Base-by-base conservation (phyloP, 2,329 filamentous ascomycete species). In the Mycosphaerella sp. region DNA sequence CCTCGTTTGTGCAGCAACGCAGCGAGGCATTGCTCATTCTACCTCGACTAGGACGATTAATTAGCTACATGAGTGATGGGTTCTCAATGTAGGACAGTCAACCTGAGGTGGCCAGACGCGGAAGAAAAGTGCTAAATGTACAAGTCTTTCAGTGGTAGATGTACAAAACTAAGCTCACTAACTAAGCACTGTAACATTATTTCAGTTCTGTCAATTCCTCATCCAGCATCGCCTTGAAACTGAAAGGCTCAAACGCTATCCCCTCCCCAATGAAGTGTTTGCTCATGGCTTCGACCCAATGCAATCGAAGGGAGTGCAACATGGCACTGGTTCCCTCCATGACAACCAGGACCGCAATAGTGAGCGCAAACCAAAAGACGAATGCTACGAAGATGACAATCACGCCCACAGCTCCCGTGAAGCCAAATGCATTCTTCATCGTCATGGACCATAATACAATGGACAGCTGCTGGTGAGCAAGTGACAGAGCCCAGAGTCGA, bases 391-490 rank as follows among this genome's bases (percentile, higher is more conserved):
- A 87, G 63, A 92, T 83, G 75, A 87, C 84, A 64, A 95, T 78
- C 46, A 92, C 83, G 53, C 91, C 91, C 0, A 81, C 57, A 45
- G 80, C 76, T 17, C 66, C 65, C 1, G 77, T 78, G 63, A 78
- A 81, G 23, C 74, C 74, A 55, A 98, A 86, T 3, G 88, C 86
- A 48, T 84, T 85, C 31, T 80, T 86, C 48, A 98, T 78, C 1
- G 93, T 98, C 93, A 98, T 98, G 66, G 81, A 81, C 93, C 93
- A 98, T 45, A 98, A 81, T 59, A 98, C 93, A 61, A 91, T 86
- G 46, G 89, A 95, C 57, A 98, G 84, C 80, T 97, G 93, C 72
- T 98, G 93, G 78, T 98, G 93, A 32, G 93, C 93, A 56, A 98
- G 85, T 1, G 93, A 98, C 64, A 98, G 74, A 32, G 93, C 93